phyloP scores from a whole-genome alignment of 2,329 filamentous ascomycete species.

The Sporothrix dimorphospora region DNA sequence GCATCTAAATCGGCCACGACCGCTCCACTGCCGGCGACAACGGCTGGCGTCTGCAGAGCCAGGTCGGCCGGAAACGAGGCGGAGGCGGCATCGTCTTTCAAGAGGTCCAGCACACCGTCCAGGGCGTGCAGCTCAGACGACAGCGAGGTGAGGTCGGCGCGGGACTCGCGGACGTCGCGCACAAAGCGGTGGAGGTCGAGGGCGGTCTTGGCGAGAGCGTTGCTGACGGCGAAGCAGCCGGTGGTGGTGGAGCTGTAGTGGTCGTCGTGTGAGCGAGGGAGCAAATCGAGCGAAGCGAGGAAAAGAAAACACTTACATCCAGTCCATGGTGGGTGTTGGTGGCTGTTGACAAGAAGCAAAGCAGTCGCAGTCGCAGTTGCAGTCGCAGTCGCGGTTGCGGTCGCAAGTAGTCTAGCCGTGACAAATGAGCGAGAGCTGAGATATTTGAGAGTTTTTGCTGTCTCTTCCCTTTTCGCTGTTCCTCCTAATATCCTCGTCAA shows the following conservation, averaged over 20 bases:
- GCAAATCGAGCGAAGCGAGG: neutral
- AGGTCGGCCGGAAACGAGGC: constrained; percentile 42
- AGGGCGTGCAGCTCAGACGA: constrained; percentile 49
- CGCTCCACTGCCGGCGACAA: constrained; percentile 43
- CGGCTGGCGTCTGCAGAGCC: constrained; percentile 42
- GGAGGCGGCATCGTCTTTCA: constrained; percentile 45
- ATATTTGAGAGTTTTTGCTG: neutral
- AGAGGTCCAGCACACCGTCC: constrained; percentile 44
- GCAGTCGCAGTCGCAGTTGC: neutral
- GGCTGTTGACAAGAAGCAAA: neutral
- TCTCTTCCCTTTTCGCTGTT: neutral
- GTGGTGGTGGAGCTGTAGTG: constrained; percentile 29
- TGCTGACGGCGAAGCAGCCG: constrained; percentile 45
- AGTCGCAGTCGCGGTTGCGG: no score
- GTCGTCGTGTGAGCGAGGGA: neutral
- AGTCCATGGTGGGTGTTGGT: constrained; percentile 25
- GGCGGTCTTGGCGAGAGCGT: constrained; percentile 43
- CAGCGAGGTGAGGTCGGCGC: constrained; percentile 45
- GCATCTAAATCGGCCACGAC: constrained; percentile 45
- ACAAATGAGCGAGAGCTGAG: neutral
- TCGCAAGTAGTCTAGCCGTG: no score
- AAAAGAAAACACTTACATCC: constrained; percentile 25
- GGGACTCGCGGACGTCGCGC: constrained; percentile 47
- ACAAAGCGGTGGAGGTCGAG: constrained; percentile 43
- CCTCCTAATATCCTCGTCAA: neutral